phyloP scores from a whole-genome alignment of 441 rosid species.

The Syzygium malaccense region DNA sequence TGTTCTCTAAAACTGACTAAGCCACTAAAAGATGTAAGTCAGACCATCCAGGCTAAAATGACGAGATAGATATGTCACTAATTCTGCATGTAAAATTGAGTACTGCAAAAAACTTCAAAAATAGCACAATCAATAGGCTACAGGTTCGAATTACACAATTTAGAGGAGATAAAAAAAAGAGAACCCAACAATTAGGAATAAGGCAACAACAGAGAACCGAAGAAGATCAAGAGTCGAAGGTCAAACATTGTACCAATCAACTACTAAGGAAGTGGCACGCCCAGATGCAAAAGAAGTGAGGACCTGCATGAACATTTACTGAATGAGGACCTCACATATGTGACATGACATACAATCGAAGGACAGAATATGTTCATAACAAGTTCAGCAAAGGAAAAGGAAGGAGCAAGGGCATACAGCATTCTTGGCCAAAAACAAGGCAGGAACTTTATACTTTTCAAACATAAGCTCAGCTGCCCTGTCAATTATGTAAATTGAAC shows the following conservation, averaged over 20 bases:
- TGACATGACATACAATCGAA: background rate
- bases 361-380: background rate
- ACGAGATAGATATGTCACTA: background rate
- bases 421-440: conserved; percentile 92
- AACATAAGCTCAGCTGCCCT: conserved; percentile 98
- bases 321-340: background rate
- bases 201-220: background rate
- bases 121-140: background rate
- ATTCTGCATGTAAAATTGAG: background rate
- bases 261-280: conserved; percentile 95
- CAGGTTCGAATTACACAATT: background rate
- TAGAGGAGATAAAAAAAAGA: background rate
- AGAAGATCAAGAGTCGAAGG: background rate
- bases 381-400: background rate
- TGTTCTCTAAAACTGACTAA: background rate
- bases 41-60: background rate
- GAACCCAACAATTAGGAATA: background rate
- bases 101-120: background rate
- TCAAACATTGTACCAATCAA: conserved; percentile 64
- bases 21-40: background rate
- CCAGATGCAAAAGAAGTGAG: conserved; percentile 99
- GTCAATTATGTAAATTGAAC: conserved; percentile 28
- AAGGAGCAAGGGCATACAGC: conserved; percentile 46
- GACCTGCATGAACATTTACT: conserved; percentile 40
- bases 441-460: conserved; percentile 94